Conservation (phyloP, 257 asterid species). For the Salvia splendens region DNA sequence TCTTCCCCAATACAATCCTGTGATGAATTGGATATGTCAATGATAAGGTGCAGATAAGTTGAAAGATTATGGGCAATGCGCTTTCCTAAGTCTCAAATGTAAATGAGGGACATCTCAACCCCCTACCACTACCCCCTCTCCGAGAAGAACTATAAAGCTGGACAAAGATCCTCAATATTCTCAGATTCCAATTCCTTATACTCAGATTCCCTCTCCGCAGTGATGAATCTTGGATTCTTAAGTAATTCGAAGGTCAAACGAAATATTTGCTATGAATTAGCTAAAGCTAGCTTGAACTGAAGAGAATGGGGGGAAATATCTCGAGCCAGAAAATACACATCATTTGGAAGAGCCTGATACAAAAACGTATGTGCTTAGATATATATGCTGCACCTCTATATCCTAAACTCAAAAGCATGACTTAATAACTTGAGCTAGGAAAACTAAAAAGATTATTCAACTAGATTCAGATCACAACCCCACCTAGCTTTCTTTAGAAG, state of each 20-base stretch:
- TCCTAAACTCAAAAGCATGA: constrained; percentile 23
- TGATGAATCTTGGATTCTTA: constrained; percentile 12
- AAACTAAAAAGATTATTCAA: neutral
- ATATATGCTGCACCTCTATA: constrained; percentile 12
- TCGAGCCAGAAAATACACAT: constrained; percentile 9
- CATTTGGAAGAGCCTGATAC: constrained; percentile 1
- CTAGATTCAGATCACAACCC: neutral
- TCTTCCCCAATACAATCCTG: constrained; percentile 98
- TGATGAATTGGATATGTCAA: constrained; percentile 70
- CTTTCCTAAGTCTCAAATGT: constrained; percentile 32
- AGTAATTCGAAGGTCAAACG: neutral
- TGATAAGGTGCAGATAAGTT: constrained; percentile 54
- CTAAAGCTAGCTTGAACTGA: neutral
- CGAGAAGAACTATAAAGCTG: constrained; percentile 29
- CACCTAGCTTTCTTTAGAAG: no score
- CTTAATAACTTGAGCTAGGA: constrained; percentile 14
- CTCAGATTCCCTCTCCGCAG: constrained; percentile 24
- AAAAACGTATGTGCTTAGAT: neutral
- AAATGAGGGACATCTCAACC: constrained; percentile 21
- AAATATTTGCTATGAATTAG: no score
- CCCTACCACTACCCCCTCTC: constrained; percentile 31
- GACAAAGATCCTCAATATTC: constrained; percentile 24
- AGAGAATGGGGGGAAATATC: no score
- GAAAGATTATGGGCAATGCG: constrained; percentile 42
- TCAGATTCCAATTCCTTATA: constrained; percentile 18